Base-by-base conservation (phyloP, 257 asterid genomes). In the Marsdenia floribunda region DNA sequence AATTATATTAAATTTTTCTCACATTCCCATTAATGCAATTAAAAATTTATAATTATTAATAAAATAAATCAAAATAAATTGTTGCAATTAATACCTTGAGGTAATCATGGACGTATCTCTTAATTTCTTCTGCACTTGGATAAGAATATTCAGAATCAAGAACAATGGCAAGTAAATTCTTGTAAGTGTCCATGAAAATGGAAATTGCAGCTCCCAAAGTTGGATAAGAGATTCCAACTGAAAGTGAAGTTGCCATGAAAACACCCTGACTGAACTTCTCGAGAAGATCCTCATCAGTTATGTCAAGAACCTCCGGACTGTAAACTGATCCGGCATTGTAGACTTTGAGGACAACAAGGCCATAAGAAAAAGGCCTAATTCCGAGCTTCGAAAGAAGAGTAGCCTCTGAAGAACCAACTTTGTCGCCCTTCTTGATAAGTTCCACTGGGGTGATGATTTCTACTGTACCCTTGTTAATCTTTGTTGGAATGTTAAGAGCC, bases 381-480 rank as follows among this genome's bases (percentile, higher is more conserved):
- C 96, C 97, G 35, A 94, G 99, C 72, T 94, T 94, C 10, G 99
- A 84, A 18, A 94, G 92, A 73, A 94, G 63, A 2, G 99, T 98
- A 82, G 99, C 97, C 74, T 92, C 99, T 21, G 98, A 92, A 44
- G 99, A 94, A 18, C 97, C 98, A 76, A 94, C 99, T 86, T 92
- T 94, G 3, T 92, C 98, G 19, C 99, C 99, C 90, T 94, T 94
- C 87, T 82, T 91, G 84, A 94, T 88, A 22, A 94, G 96, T 80
- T 94, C 99, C 19, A 92, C 99, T 3, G 99, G 99, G 19, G 99
- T 94, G 79, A 94, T 86, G 40, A 94, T 94, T 79, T 94, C 99
- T 1, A 94, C 99, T 29, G 98, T 94, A 33, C 99, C 98, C 91
- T 94, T 94, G 96, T 94, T 94, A 79, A 94, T 94, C 86, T 94